Percentiles rank a stretch among this genome's conserved stretches.
These are phyloP conservation scores for Mucuna pruriens DNA, from an alignment of 306 rosid genomes.

Conservation along the genomic window DNA sequence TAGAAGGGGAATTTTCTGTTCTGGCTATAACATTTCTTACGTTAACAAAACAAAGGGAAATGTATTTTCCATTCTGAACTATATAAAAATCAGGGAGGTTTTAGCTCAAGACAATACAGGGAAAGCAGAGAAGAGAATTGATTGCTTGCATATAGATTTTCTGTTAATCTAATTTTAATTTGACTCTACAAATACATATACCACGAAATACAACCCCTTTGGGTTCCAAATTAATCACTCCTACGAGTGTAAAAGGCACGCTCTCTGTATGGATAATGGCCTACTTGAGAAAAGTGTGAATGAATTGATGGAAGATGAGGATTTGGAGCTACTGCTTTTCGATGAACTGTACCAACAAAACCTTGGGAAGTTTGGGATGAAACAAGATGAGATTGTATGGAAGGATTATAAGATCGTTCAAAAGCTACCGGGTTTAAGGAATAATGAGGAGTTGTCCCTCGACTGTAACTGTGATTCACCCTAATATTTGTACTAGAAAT, in stretches of 20 bases:
- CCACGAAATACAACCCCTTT: conserved; percentile 4
- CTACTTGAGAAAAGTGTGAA: conserved; percentile 3
- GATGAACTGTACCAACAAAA: conserved; percentile 15
- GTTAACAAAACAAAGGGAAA: neutral
- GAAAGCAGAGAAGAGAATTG: neutral
- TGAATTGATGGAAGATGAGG: conserved; percentile 23
- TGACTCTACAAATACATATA: neutral
- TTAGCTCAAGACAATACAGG: neutral
- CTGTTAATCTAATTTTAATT: conserved; percentile 14
- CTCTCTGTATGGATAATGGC: conserved; percentile 15
- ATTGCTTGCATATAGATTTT: neutral
- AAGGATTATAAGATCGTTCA: conserved; percentile 19
- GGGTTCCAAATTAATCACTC: neutral
- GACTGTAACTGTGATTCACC: conserved; percentile 12
- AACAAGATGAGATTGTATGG: neutral
- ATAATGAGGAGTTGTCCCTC: conserved; percentile 20
- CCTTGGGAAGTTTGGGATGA: conserved; percentile 10
- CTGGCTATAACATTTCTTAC: neutral
- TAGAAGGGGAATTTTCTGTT: neutral
- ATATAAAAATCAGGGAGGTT: neutral
- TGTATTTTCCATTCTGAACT: neutral
- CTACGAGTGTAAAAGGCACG: neutral
- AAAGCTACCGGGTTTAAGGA: conserved; percentile 9
- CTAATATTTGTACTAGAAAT: conserved; percentile 28
- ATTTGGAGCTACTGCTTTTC: conserved; percentile 20